These are phyloP conservation scores for Auxenochlorella protothecoides DNA, from an alignment of 139 green algal species.

Conservation along the genomic window DNA sequence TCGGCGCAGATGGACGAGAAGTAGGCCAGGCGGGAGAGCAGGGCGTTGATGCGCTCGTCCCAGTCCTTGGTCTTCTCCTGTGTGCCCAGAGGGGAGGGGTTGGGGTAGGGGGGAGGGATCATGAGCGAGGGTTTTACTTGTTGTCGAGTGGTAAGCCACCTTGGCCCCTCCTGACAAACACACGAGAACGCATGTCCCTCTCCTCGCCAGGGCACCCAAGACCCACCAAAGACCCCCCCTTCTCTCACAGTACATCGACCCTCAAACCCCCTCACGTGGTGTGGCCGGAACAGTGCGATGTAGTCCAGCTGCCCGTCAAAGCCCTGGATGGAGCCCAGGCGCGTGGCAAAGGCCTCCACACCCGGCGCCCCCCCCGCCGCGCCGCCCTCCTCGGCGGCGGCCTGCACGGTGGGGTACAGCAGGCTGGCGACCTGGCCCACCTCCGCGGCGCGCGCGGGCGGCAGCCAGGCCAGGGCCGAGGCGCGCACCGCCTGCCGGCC, in stretches of 20 bases:
- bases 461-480: slow-evolving; percentile 15
- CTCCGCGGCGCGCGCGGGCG: neutral
- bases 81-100: neutral
- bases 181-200: too few species aligned
- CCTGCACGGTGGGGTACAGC: slow-evolving; percentile 17
- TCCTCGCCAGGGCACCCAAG: too few species aligned
- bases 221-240: too few species aligned
- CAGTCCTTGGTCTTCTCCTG: slow-evolving; percentile 9
- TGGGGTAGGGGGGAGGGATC: neutral
- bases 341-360: slow-evolving; percentile 15
- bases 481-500: neutral
- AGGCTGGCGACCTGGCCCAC: slow-evolving; percentile 14
- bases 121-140: neutral
- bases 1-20: slow-evolving; percentile 28
- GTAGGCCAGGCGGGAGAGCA: slow-evolving; percentile 38
- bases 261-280: slow-evolving; percentile 1
- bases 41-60: slow-evolving; percentile 14
- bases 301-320: slow-evolving; percentile 51
- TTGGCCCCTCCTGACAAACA: too few species aligned
- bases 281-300: slow-evolving; percentile 35
- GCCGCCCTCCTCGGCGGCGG: neutral
- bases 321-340: slow-evolving; percentile 11
- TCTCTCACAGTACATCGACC: too few species aligned
- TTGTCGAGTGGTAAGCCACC: neutral
- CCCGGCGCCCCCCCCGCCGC: slow-evolving; percentile 1